These are phyloP conservation scores for Metschnikowia proteae DNA, from an alignment of 805 yeast genomes.

Conservation along the genomic window DNA sequence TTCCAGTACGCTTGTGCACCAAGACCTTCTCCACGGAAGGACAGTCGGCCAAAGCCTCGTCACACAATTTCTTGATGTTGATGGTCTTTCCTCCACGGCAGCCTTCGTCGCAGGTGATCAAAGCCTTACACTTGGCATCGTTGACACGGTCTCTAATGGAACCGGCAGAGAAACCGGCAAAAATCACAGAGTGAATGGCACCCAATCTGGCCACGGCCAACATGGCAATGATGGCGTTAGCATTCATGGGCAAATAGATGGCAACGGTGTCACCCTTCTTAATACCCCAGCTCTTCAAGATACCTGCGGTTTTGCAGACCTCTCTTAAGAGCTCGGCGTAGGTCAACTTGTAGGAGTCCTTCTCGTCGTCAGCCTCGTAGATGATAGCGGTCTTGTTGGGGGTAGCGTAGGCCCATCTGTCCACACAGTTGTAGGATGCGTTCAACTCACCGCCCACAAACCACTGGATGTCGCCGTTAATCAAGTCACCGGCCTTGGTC, in stretches of 20 bases:
- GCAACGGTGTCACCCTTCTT: slow-evolving; percentile 83
- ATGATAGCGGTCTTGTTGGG: slow-evolving; percentile 74
- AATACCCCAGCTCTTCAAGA: slow-evolving; percentile 61
- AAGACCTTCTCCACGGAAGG: slow-evolving; percentile 67
- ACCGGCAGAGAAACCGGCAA: slow-evolving; percentile 79
- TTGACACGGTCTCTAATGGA: slow-evolving; percentile 67
- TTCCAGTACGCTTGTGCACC: slow-evolving; percentile 73
- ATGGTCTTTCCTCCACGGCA: slow-evolving; percentile 80
- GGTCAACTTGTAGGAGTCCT: slow-evolving; percentile 57
- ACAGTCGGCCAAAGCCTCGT: slow-evolving; percentile 67
- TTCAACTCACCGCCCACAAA: slow-evolving; percentile 75
- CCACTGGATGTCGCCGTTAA: slow-evolving; percentile 57
- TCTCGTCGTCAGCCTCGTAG: slow-evolving; percentile 79
- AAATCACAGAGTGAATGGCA: slow-evolving; percentile 80
- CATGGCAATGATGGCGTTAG: slow-evolving; percentile 71
- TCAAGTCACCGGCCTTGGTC: slow-evolving; percentile 45
- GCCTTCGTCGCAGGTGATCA: slow-evolving; percentile 79
- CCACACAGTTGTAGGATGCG: slow-evolving; percentile 79
- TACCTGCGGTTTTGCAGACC: slow-evolving; percentile 69
- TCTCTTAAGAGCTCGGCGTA: slow-evolving; percentile 68
- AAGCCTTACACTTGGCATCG: slow-evolving; percentile 68
- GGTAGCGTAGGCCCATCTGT: slow-evolving; percentile 67
- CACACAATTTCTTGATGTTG: slow-evolving; percentile 77
- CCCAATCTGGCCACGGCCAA: slow-evolving; percentile 78
- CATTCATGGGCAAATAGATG: slow-evolving; percentile 81